Conservation (phyloP, 306 rosid genomes). For the Carpinus viminea region DNA sequence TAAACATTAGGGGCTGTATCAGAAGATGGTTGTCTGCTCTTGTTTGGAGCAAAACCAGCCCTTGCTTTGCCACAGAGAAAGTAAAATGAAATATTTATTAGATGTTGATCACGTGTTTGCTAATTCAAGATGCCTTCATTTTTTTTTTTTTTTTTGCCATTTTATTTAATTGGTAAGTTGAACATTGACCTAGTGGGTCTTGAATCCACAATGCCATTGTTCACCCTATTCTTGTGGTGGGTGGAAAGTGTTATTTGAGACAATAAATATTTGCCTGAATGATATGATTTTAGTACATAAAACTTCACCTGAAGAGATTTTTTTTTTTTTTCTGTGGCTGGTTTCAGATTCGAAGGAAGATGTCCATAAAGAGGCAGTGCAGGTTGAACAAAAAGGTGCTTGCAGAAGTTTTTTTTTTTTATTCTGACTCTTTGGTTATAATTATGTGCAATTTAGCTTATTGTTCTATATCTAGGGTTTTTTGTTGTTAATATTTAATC, state of each 20-base stretch:
- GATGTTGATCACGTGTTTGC: neutral
- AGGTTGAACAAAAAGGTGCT: conserved; percentile 61
- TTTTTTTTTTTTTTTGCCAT: neutral
- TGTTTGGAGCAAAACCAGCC: neutral
- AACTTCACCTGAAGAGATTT: conserved; percentile 14
- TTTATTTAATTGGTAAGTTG: neutral
- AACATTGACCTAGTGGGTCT: neutral
- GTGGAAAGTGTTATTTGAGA: neutral
- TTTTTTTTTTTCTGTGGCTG: conserved; percentile 20
- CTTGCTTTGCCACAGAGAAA: neutral
- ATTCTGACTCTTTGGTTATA: neutral
- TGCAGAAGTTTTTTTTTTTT: conserved; percentile 8
- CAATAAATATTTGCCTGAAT: neutral
- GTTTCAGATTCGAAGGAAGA: conserved; percentile 54
- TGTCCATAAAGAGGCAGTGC: conserved; percentile 35
- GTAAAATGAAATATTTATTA: neutral
- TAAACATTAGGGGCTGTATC: neutral
- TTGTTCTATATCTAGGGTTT: neutral
- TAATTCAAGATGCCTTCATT: neutral
- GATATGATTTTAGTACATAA: conserved; percentile 15
- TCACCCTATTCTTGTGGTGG: neutral
- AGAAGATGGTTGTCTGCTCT: neutral
- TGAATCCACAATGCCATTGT: neutral
- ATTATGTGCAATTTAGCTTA: conserved; percentile 9
- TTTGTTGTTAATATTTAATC: conserved; percentile 7